Conservation (phyloP, 2,329 filamentous ascomycete genomes). For the Tothia fuscella region DNA sequence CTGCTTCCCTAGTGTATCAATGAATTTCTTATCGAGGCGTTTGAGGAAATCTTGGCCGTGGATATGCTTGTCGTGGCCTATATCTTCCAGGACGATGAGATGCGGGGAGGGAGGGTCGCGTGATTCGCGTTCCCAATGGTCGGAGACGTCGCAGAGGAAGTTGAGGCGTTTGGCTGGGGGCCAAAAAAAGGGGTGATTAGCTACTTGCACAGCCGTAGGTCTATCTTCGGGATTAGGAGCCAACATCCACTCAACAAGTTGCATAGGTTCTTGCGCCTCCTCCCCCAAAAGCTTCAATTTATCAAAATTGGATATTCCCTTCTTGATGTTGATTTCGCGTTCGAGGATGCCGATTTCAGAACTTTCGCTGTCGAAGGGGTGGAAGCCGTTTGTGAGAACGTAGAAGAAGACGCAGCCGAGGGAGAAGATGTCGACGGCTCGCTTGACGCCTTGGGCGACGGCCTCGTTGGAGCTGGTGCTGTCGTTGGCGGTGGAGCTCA, state of each 20-base stretch:
- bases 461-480: conserved; percentile 25
- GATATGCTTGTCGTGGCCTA: conserved; percentile 32
- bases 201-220: conserved; percentile 65
- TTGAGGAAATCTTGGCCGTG: conserved; percentile 69
- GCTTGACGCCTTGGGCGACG: conserved; percentile 62
- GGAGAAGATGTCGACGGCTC: conserved; percentile 95
- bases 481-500: conserved; percentile 31
- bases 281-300: conserved; percentile 66
- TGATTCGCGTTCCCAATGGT: conserved; percentile 88
- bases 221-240: conserved; percentile 49
- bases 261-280: conserved; percentile 74
- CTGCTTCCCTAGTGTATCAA: conserved; percentile 84
- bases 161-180: conserved; percentile 71
- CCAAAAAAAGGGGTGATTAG: conserved; percentile 98
- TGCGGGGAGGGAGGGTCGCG: conserved; percentile 66
- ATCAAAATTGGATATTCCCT: conserved; percentile 63
- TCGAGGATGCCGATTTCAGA: conserved; percentile 68
- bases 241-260: conserved; percentile 76
- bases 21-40: conserved; percentile 65
- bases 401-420: conserved; percentile 98
- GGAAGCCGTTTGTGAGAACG: conserved; percentile 81
- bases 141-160: conserved; percentile 93
- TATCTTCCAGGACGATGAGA: conserved; percentile 46
- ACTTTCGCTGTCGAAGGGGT: conserved; percentile 79
- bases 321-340: conserved; percentile 91